Conservation (phyloP, 2,329 filamentous ascomycete species). For the Alternaria sp. region DNA sequence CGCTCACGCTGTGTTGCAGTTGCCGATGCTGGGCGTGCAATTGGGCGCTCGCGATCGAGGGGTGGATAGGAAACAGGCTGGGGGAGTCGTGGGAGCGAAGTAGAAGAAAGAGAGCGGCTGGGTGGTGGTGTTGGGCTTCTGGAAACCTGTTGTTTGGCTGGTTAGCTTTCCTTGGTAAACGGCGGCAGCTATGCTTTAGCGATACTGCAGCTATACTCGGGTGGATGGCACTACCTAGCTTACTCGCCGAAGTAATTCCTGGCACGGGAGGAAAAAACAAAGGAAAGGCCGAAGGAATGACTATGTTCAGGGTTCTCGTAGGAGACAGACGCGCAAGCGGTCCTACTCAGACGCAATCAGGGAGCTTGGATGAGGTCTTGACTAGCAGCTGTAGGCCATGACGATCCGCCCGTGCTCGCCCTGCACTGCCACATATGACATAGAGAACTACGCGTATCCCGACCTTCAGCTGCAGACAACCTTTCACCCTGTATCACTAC, state of each 20-base stretch:
- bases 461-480: background rate
- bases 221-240: conserved; percentile 9
- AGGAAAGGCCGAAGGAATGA: conserved; percentile 10
- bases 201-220: conserved; percentile 14
- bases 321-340: conserved; percentile 11
- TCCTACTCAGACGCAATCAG: conserved; percentile 4
- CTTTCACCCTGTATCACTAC: background rate
- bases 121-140: conserved; percentile 1
- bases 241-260: conserved; percentile 11
- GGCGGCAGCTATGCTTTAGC: conserved; percentile 21
- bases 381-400: conserved; percentile 7
- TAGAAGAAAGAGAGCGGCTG: conserved; percentile 9
- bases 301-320: background rate
- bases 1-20: conserved; percentile 7
- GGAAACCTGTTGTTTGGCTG: conserved; percentile 20
- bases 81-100: background rate
- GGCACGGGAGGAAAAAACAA: conserved; percentile 7
- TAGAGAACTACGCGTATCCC: background rate
- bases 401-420: conserved; percentile 11
- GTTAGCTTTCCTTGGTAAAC: conserved; percentile 13
- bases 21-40: conserved; percentile 16
- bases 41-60: conserved; percentile 13
- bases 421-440: conserved; percentile 14
- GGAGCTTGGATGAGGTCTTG: conserved; percentile 13
- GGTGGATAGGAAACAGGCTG: background rate